Evolutionary conservation across 208 protist genomes (phyloP).

Genomic region (Acanthamoeba royreba): DNA sequence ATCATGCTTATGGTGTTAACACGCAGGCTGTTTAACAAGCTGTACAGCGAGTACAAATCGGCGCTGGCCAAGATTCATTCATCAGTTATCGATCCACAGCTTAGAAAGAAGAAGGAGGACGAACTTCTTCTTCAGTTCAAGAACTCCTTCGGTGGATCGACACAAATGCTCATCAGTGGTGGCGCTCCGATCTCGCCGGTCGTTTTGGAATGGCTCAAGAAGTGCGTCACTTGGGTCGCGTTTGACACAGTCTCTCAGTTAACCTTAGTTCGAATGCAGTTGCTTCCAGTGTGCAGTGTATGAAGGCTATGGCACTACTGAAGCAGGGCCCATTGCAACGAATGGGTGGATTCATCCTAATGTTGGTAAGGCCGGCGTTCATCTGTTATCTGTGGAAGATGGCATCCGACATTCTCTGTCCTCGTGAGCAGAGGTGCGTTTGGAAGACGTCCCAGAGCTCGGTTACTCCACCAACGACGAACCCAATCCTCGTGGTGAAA

Average conservation of each 20-base stretch:
- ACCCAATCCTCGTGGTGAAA: slow-evolving; percentile 22
- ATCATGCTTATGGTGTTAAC: too few relatives aligned
- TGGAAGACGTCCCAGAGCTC: neutral
- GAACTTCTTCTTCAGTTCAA: neutral
- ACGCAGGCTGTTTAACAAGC: slow-evolving; percentile 14
- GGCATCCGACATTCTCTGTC: neutral
- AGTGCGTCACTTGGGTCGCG: neutral
- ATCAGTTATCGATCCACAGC: neutral
- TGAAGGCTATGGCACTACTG: slow-evolving; percentile 7
- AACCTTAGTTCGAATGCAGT: too few relatives aligned
- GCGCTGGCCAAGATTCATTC: neutral
- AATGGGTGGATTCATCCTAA: neutral
- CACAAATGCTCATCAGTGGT: neutral
- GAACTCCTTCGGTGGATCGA: neutral
- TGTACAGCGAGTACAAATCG: neutral
- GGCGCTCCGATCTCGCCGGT: neutral
- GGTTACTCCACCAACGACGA: neutral
- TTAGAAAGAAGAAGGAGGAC: neutral
- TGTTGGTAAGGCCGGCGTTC: too few relatives aligned
- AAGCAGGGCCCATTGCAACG: neutral
- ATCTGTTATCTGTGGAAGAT: too few relatives aligned
- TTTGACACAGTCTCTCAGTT: too few relatives aligned
- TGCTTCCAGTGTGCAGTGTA: neutral
- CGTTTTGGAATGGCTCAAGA: neutral
- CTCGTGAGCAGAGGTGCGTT: neutral